Base-by-base conservation (phyloP, 1,284 basidiomycete species). In the Pterulicium gracile region DNA sequence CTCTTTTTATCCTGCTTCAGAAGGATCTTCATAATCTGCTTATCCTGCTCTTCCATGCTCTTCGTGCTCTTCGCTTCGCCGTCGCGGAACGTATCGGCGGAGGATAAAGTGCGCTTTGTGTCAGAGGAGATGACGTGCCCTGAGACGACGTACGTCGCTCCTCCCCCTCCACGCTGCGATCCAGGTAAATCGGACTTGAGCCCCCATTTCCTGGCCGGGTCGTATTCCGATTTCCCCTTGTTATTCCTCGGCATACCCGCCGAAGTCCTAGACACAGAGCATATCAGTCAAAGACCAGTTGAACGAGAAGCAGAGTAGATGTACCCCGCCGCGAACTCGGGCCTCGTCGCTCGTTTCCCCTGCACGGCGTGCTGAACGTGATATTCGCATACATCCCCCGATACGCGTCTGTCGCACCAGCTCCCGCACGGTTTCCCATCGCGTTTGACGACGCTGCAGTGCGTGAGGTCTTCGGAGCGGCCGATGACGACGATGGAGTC, bases 371-470 rank as follows among this genome's bases (percentile, higher is more conserved):
- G 69, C 51, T 88, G 81, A 21, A 95, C 63, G 63, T 97, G 94
- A 61, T 78, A 97, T 43, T 97, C 91, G 63, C 94, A 98, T 4
- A 88, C 81, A 15, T 83, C 78, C n/a, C 27, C 27, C 52, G 82
- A 82, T 49, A 83, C 75, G 47, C 79, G 80, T 64, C 79, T 81
- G 64, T 97, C 93, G 47, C 82, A 87, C 92, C 93, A 98, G 41
- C 78, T 75, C 7, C 77, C 77, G 56, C 95, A 98, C 1, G 72
- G 58, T 45, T 82, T 81, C 1, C 92, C 92, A 50, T 96, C 89
- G 36, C 77, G 74, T 58, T 81, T 84, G 35, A 71, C 60, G 3
- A 88, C 89, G 1, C 68, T 69, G 59, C 95, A 98, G 64, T 80
- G 79, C 0, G 89, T 88, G 1, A 97, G 72, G 60, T 98, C 91